Base-by-base conservation (phyloP, 176 grass and related monocot genomes). In the Oryza australiensis region DNA sequence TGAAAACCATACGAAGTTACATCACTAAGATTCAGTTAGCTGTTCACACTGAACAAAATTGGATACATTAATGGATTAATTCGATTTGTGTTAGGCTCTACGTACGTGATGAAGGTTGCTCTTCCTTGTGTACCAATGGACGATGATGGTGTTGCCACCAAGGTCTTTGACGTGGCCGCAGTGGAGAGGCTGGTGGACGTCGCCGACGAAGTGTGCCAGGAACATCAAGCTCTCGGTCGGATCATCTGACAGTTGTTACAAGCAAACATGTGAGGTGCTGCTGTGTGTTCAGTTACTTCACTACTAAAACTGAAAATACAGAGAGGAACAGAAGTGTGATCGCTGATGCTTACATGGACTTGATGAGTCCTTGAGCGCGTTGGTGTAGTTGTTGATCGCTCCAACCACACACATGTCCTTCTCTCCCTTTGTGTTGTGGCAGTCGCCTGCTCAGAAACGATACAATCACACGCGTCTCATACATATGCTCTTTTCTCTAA, bases 331-430 rank as follows among this genome's bases (percentile, higher is more conserved):
- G 0, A 38, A 85, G 6, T 12, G 15, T 26, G 23, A 3, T 3
- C 1, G 57, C 16, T 26, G 27, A 12, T 74, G 45, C 70, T 89
- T 66, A 94, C 85, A 94, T 84, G 67, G 42, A 70, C 46, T 89
- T 0, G 75, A 41, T 4, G 83, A 35, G 69, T 94, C 85, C 26
- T 69, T 6, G 0, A 94, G 84, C 38, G 87, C 86, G 15, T 43
- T 66, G 0, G 92, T 94, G 77, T 94, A 94, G 73, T 95, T 95
- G 77, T 92, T 95, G 60, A 95, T 95, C 7, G 93, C 93, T 29
- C 86, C 90, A 13, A 84, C 90, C 37, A 95, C 90, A 30, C 93
- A 95, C 83, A 81, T 74, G 66, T 88, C 60, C 84, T 86, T 41
- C 83, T 84, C 51, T 12, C 87, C 88, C 11, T 75, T 62, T 0